Percentiles rank a stretch among this genome's conserved stretches.
Evolutionary conservation across 2,329 filamentous ascomycete genomes (phyloP).

Genomic region (Colletotrichum melonis): DNA sequence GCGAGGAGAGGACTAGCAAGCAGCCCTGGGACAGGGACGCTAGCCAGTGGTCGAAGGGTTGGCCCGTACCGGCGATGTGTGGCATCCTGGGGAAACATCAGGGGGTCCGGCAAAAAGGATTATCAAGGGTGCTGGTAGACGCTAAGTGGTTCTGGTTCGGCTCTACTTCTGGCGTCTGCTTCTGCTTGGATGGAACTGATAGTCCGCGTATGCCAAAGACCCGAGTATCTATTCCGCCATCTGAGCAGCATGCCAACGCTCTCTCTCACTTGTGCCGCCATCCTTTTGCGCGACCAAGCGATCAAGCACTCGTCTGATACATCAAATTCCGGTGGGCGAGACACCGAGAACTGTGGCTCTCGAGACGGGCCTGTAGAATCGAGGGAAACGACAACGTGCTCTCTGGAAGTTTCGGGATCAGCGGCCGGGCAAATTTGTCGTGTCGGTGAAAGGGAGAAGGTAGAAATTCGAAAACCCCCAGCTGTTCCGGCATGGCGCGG

Average conservation of each 20-base stretch:
- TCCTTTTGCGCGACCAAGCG: neutral
- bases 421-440: conserved; percentile 23
- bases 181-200: neutral
- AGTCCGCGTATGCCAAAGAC: neutral
- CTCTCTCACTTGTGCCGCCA: neutral
- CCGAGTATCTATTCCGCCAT: conserved; percentile 8
- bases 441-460: conserved; percentile 1
- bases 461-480: conserved; percentile 1
- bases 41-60: conserved; percentile 23
- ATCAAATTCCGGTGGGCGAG: conserved; percentile 26
- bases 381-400: conserved; percentile 24
- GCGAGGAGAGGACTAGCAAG: neutral
- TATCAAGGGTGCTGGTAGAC: neutral
- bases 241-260: neutral
- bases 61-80: conserved; percentile 22
- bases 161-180: too few species aligned
- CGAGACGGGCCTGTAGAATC: conserved; percentile 26
- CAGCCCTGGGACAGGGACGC: conserved; percentile 6
- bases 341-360: conserved; percentile 15
- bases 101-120: conserved; percentile 23
- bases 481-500: neutral
- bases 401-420: conserved; percentile 29
- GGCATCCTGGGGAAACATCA: conserved; percentile 15
- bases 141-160: conserved; percentile 2
- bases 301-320: conserved; percentile 16